phyloP scores from a whole-genome alignment of 352 stramenopile species.

The Phytophthora macrochlamydospora region DNA sequence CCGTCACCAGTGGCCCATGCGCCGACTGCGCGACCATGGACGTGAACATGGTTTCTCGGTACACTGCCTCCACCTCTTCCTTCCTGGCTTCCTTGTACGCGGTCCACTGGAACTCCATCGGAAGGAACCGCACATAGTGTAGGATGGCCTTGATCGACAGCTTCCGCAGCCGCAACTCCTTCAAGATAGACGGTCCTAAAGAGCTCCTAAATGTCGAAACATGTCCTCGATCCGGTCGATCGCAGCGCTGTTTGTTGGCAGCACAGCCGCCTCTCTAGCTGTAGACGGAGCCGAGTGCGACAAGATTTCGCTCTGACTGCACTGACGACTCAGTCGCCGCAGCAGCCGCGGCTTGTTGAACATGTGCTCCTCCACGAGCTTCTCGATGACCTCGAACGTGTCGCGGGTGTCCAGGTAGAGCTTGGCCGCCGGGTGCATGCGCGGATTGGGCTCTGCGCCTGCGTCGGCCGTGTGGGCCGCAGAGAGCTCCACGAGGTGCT shows the following conservation, averaged over 20 bases:
- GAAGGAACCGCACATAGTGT: slow-evolving; percentile 73
- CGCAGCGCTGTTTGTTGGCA: slow-evolving; percentile 40
- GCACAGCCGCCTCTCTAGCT: neutral
- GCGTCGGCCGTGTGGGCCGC: slow-evolving; percentile 18
- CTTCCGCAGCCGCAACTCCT: slow-evolving; percentile 58
- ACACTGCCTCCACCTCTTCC: slow-evolving; percentile 59
- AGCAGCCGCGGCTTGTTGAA: slow-evolving; percentile 52
- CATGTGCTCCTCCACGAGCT: slow-evolving; percentile 51
- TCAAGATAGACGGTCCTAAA: slow-evolving; percentile 52
- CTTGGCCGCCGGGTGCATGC: slow-evolving; percentile 65
- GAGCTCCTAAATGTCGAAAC: slow-evolving; percentile 63
- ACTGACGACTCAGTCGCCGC: slow-evolving; percentile 56
- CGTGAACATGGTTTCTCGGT: slow-evolving; percentile 34
- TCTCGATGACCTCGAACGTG: slow-evolving; percentile 71
- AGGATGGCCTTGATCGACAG: slow-evolving; percentile 58
- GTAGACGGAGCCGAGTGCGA: neutral
- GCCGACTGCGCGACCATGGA: slow-evolving; percentile 7
- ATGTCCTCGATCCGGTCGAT: slow-evolving; percentile 75
- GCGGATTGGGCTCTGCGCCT: slow-evolving; percentile 31
- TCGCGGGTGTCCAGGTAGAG: slow-evolving; percentile 80
- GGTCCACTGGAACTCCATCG: slow-evolving; percentile 62
- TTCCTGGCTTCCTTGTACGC: slow-evolving; percentile 66
- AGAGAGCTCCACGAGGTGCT: slow-evolving; percentile 35
- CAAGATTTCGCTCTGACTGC: slow-evolving; percentile 16
- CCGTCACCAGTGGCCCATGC: slow-evolving; percentile 6